Base-by-base conservation (phyloP, 2,329 filamentous ascomycete species). In the Chalara sp. region DNA sequence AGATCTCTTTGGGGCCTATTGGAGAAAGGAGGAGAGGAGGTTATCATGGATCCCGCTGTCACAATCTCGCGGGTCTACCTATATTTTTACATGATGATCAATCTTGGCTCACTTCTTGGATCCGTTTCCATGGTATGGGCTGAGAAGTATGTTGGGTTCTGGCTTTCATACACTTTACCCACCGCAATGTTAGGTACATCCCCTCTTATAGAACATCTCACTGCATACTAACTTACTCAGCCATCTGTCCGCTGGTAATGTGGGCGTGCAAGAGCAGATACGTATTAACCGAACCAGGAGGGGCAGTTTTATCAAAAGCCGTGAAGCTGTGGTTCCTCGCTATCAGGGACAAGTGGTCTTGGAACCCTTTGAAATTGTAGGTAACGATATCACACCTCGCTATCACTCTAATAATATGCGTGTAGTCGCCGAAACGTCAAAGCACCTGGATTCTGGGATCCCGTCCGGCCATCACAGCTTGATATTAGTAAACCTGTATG, bases 241-340 rank as follows among this genome's bases (percentile, higher is more conserved):
- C 21, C 40, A 49, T 77, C 46, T 81, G 80, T 49, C 85, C 85
- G 1, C 39, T 79, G 0, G 77, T 88, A 3, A 72, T 89, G 46
- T 72, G 69, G 61, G 67, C 76, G 54, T 76, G 78, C 63, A 81
- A 81, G 61, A 76, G 75, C 56, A 69, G 70, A 50, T 89, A 90
- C 70, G 71, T 75, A 57, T 74, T 76, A 28, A 73, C 71, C 29
- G 83, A 84, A 2, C 86, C 88, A 1, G 84, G 81, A 30, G 89
- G 86, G 4, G 90, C 86, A 1, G 81, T 89, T 2, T 74, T 86
- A 21, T 75, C 76, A 53, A 89, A 86, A 63, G 83, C 87, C 33
- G 62, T 84, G 58, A 74, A 74, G 47, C 74, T 89, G 54, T 77
- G 81, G 61, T 59, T 66, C 6, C 72, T 82, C 48, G 83, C 81